phyloP scores from a whole-genome alignment of 805 yeast genomes.

The Candida germanica region DNA sequence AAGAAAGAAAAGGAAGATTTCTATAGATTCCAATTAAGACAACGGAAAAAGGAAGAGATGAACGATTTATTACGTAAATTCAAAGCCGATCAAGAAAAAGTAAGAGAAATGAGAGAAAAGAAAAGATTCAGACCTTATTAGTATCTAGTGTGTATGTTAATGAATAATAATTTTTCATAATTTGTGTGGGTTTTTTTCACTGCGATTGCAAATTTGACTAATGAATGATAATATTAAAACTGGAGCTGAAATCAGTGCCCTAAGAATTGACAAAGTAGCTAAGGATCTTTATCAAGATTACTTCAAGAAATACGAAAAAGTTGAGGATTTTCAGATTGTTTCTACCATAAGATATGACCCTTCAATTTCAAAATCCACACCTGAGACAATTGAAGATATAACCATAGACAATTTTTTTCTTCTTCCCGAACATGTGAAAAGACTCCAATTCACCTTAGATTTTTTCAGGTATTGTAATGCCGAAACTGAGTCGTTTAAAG shows the following conservation, averaged over 20 bases:
- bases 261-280: not conserved
- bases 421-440: constrained; percentile 57
- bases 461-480: constrained; percentile 39
- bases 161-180: no score
- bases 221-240: no score
- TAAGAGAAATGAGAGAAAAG: constrained; percentile 72
- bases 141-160: not conserved
- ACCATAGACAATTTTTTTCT: constrained; percentile 50
- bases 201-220: no score
- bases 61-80: constrained; percentile 79
- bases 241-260: no score
- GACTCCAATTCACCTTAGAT: constrained; percentile 52
- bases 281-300: constrained; percentile 3
- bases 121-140: constrained; percentile 84
- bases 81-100: constrained; percentile 86
- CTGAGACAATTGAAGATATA: constrained; percentile 23
- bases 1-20: constrained; percentile 84
- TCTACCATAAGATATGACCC: constrained; percentile 81
- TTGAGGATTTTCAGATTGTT: constrained; percentile 51
- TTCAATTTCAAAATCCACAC: constrained; percentile 29
- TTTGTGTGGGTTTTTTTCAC: no score
- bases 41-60: constrained; percentile 88
- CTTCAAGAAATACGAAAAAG: constrained; percentile 1
- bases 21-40: constrained; percentile 94
- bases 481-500: constrained; percentile 17